Evolutionary conservation across 1,284 basidiomycete species (phyloP), one percentile per base, ranked within the genome.

Genomic region (Rhizoctonia solani): DNA sequence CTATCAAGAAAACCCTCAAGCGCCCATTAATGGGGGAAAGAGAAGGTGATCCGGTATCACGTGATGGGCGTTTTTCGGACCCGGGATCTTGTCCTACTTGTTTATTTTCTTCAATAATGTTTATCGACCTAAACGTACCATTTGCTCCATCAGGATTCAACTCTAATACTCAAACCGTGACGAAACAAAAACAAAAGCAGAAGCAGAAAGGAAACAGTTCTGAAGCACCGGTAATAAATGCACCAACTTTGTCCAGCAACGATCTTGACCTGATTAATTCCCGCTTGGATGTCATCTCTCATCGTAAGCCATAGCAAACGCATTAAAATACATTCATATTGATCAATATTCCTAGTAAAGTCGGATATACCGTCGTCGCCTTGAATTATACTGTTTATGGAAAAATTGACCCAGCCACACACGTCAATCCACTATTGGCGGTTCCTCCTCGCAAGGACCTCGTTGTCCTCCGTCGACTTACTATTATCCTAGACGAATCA

Each of bases 281-380:
- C n/a, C 80, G 81, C 19, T 74, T 87, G 29, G 83, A 86, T 72
- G 72, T 84, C 39, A 78, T 86, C 30, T 76, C 83, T 54, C 83
- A 85, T 73, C 82, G 85, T 86, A 68, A 67, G 80, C 68, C 21
- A 37, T 13, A 49, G 16, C 34, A 9, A 4, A 11, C 44, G 14
- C 29, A 23, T 13, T 8, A 8, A 21, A n/a, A 29, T 19, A 41
- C 69, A 42, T 14, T 6, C 19, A 29, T 56, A 71, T 76, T 56
- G 76, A 69, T 11, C 29, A 25, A 4, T 52, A 21, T 29, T 32
- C 49, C 39, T 68, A 27, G 46, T 23, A 39, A 79, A 92, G 89
- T 92, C 81, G 89, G 90, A 83, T 92, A 92, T 75, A 83, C 86
- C 23, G 84, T 90, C 16, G 75, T 92, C 53, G 88, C 86, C 0